Evolutionary conservation across 2,329 filamentous ascomycete genomes (phyloP).

Genomic region (Rhytidhysteron rufulum): DNA sequence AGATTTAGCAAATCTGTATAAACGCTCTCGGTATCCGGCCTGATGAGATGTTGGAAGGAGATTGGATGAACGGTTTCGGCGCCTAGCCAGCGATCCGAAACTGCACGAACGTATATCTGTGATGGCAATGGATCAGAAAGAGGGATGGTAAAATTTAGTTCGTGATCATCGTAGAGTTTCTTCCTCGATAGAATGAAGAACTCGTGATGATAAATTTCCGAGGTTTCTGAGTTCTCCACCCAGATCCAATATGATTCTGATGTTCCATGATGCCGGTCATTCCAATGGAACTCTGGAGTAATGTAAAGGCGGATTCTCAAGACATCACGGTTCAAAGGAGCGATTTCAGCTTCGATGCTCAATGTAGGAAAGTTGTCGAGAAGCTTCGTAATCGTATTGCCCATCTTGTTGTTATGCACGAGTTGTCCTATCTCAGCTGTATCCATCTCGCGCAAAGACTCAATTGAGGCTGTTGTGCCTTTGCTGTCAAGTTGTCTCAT

Average conservation of each 20-base stretch:
- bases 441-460: slow-evolving; percentile 89
- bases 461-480: slow-evolving; percentile 67
- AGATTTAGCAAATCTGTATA: slow-evolving; percentile 92
- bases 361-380: slow-evolving; percentile 90
- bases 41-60: slow-evolving; percentile 95
- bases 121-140: slow-evolving; percentile 87
- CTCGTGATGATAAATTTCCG: slow-evolving; percentile 96
- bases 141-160: slow-evolving; percentile 96
- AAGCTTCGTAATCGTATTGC: slow-evolving; percentile 73
- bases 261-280: slow-evolving; percentile 86
- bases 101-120: slow-evolving; percentile 91
- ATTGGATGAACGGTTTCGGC: slow-evolving; percentile 93
- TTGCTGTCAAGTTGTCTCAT: slow-evolving; percentile 83
- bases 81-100: slow-evolving; percentile 94
- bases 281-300: slow-evolving; percentile 90
- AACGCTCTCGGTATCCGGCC: slow-evolving; percentile 94
- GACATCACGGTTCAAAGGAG: slow-evolving; percentile 90
- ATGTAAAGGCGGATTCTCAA: slow-evolving; percentile 84
- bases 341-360: slow-evolving; percentile 88
- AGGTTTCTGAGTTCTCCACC: slow-evolving; percentile 97
- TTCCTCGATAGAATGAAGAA: slow-evolving; percentile 88
- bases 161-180: slow-evolving; percentile 93
- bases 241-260: slow-evolving; percentile 98
- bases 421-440: slow-evolving; percentile 81
- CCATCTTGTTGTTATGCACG: slow-evolving; percentile 87